Base-by-base conservation (phyloP, 2,329 filamentous ascomycete species). In the Trichoderma sp. region DNA sequence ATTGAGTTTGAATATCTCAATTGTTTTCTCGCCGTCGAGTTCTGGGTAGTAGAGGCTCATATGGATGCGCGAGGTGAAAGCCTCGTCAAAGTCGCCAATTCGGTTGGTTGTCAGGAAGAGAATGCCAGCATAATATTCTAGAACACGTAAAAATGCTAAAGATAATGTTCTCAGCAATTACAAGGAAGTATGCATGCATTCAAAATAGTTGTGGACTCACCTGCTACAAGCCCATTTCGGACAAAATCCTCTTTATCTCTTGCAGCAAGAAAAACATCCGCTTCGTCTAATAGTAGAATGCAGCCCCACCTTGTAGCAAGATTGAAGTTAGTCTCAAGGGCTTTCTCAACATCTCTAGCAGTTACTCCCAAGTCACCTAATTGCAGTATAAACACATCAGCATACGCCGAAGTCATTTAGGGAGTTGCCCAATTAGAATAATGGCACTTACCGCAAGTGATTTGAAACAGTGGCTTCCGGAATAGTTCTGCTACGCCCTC, bases 111-210 rank as follows among this genome's bases (percentile, higher is more conserved):
- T 79, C 1, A 79, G 70, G 25, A 80, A 75, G 0, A 80, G 61
- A 22, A 80, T 79, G n/a, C 78, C 76, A 5, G 72, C 70, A 61
- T 77, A 78, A 60, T 78, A 78, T 54, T 78, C 77, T 4, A 80
- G 69, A 0, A 76, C 72, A 7, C 78, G 74, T 10, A 80, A 69
- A 56, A 80, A 79, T 0, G 79, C 81, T 64, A 15, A n/a, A 9
- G 8, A 7, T 10, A 8, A n/a, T n/a, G n/a, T n/a, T n/a, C n/a
- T n/a, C n/a, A n/a, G n/a, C n/a, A n/a, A n/a, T n/a, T n/a, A n/a
- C n/a, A n/a, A n/a, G n/a, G n/a, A n/a, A n/a, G n/a, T n/a, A n/a
- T n/a, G n/a, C n/a, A n/a, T n/a, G n/a, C n/a, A n/a, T n/a, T n/a
- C n/a, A n/a, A n/a, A n/a, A n/a, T n/a, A n/a, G n/a, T 27, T 42